Conservation (phyloP, 371 early-diverging fungal genomes). For the Saksenaea vasiformis region DNA sequence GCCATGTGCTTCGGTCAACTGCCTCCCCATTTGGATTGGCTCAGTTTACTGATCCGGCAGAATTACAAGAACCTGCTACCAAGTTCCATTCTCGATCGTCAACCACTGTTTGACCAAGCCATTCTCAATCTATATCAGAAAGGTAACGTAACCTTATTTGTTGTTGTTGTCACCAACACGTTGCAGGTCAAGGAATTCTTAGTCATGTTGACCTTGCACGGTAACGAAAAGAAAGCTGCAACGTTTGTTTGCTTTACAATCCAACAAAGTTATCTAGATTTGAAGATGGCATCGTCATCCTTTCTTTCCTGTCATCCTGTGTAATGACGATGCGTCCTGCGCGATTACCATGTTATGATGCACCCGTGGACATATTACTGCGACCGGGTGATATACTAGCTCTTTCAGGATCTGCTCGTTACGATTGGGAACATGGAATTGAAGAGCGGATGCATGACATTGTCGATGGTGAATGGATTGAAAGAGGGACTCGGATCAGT, state of each 20-base stretch:
- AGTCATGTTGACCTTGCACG: conserved; percentile 48
- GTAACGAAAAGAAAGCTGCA: conserved; percentile 14
- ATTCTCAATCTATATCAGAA: conserved; percentile 45
- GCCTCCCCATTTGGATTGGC: conserved; percentile 21
- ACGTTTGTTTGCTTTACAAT: background rate
- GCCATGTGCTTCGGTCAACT: conserved; percentile 48
- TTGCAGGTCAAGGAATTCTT: conserved; percentile 41
- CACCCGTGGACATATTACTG: conserved; percentile 18
- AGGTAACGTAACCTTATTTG: no score
- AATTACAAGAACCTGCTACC: conserved; percentile 24
- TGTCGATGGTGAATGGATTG: conserved; percentile 28
- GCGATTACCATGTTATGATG: background rate
- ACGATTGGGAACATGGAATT: conserved; percentile 50
- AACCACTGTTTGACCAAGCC: conserved; percentile 50
- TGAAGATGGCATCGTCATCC: conserved; percentile 47
- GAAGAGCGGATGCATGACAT: conserved; percentile 25
- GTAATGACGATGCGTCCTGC: conserved; percentile 45
- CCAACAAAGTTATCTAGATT: conserved; percentile 20
- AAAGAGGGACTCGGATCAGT: conserved; percentile 43
- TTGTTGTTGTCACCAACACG: background rate
- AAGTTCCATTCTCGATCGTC: conserved; percentile 18
- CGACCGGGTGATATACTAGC: conserved; percentile 44
- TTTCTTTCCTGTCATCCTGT: conserved; percentile 48
- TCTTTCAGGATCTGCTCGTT: conserved; percentile 38
- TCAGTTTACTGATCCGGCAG: conserved; percentile 15